Evolutionary conservation across 192 early-diverging fungal genomes (phyloP).

Genomic region (Obelidium mucronatum): DNA sequence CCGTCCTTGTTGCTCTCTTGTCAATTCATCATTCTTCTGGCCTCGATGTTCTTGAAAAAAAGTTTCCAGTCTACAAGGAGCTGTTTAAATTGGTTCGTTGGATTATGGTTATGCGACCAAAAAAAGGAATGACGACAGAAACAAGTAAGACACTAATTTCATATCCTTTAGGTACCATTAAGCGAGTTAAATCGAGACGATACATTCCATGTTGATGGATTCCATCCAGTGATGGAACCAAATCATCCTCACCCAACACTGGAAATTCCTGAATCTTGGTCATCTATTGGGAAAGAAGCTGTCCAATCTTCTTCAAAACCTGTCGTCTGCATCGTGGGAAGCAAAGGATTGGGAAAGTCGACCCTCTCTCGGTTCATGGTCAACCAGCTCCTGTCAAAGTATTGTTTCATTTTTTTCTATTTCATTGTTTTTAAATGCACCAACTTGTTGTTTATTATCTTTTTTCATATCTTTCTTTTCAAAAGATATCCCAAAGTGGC

Average conservation of each 20-base stretch:
- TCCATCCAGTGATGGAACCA: constrained; percentile 53
- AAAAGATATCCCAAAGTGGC: constrained; percentile 74
- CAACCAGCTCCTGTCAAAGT: constrained; percentile 79
- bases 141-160: too few relatives aligned
- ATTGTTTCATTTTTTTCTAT: constrained; percentile 29
- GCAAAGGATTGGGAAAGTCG: constrained; percentile 89
- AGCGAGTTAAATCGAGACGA: constrained; percentile 33
- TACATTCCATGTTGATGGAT: constrained; percentile 47
- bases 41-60: constrained; percentile 53
- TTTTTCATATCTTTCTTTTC: too few relatives aligned
- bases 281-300: constrained; percentile 2
- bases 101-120: too few relatives aligned
- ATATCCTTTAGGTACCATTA: too few relatives aligned
- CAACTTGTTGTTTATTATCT: too few relatives aligned
- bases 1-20: constrained; percentile 24
- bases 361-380: constrained; percentile 79
- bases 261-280: constrained; percentile 53
- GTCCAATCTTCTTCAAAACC: constrained; percentile 41
- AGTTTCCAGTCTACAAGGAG: constrained; percentile 54
- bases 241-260: constrained; percentile 33
- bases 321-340: constrained; percentile 75
- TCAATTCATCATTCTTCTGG: constrained; percentile 47
- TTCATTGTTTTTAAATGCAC: neutral
- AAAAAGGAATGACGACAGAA: too few relatives aligned
- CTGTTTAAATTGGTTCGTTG: neutral